phyloP scores from a whole-genome alignment of 164 flowering plant genomes.

The Amborella trichopoda region DNA sequence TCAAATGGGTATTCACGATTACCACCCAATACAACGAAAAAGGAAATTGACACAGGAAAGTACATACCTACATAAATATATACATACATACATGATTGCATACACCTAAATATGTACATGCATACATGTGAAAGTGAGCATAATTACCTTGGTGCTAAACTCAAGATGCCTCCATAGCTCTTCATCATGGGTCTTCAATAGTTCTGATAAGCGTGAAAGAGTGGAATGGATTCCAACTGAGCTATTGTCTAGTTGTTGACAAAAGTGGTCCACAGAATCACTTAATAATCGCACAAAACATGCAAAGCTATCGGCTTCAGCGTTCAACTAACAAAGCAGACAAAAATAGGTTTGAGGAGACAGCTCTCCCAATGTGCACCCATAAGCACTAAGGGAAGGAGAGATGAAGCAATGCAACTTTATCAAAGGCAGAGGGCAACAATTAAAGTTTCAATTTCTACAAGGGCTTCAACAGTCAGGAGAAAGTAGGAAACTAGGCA shows the following conservation, averaged over 20 bases:
- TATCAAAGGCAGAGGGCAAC: too few relatives aligned
- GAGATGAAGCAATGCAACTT: too few relatives aligned
- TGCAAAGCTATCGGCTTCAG: constrained; percentile 69
- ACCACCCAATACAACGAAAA: too few relatives aligned
- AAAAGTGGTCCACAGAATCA: constrained; percentile 69
- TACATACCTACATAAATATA: background rate
- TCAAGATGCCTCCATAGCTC: constrained; percentile 65
- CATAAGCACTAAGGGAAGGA: too few relatives aligned
- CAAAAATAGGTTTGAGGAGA: background rate
- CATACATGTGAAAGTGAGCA: background rate
- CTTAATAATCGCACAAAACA: constrained; percentile 63
- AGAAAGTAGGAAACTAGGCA: too few relatives aligned
- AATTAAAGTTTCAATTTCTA: too few relatives aligned
- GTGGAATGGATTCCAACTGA: constrained; percentile 55
- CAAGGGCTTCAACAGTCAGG: too few relatives aligned
- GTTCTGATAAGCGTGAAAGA: constrained; percentile 40
- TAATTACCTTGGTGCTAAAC: constrained; percentile 33
- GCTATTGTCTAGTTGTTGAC: constrained; percentile 57
- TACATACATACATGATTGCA: background rate
- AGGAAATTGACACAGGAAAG: background rate
- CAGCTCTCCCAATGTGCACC: too few relatives aligned
- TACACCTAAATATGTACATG: background rate
- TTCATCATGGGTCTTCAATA: constrained; percentile 48
- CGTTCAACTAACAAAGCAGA: constrained; percentile 37
- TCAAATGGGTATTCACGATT: too few relatives aligned